Base-by-base conservation (phyloP, 495 filamentous ascomycete genomes). In the Xylaria grammica region DNA sequence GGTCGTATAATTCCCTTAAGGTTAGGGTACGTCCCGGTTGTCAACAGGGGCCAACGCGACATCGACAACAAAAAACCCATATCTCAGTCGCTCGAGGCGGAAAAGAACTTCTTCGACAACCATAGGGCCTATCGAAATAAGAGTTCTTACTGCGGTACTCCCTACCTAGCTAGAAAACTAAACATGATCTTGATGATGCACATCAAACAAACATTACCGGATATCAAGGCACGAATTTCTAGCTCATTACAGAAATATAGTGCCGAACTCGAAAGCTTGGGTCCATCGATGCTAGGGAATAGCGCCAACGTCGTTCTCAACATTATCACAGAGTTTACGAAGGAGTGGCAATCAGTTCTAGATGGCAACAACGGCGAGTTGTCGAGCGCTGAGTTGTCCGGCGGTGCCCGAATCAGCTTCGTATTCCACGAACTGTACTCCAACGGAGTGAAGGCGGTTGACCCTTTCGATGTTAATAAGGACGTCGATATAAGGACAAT, bases 141-240 rank as follows among this genome's bases (percentile, higher is more conserved):
- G 87, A 90, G 91, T 70, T 90, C 94, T 17, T 99, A 99, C 82
- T 99, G 95, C 78, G 95, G 95, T 72, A 99, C 95, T 3, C 95
- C 95, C 7, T 99, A 98, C 70, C 83, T 99, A 32, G 95, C 95
- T 6, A 87, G 95, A 51, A 99, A 99, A 78, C 84, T 99, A 60
- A 99, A 99, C 76, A 83, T 99, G 76, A 98, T 99, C 77, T 86
- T 99, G 63, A 98, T 98, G 95, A 99, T 98, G 95, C 95, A 99
- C 82, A 99, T 99, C 82, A 99, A 99, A 79, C 95, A 99, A 82
- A 99, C 95, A 7, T 86, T 99, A 11, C 95, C 95, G 27, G 95
- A 99, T 74, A 99, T 99, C 82, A 99, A 98, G 78, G 90, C 89
- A 19, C 90, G 96, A 65, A 99, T 99, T 72, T 86, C 90, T 11